phyloP scores from a whole-genome alignment of 2,329 filamentous ascomycete species.

The Anisogramma anomala region DNA sequence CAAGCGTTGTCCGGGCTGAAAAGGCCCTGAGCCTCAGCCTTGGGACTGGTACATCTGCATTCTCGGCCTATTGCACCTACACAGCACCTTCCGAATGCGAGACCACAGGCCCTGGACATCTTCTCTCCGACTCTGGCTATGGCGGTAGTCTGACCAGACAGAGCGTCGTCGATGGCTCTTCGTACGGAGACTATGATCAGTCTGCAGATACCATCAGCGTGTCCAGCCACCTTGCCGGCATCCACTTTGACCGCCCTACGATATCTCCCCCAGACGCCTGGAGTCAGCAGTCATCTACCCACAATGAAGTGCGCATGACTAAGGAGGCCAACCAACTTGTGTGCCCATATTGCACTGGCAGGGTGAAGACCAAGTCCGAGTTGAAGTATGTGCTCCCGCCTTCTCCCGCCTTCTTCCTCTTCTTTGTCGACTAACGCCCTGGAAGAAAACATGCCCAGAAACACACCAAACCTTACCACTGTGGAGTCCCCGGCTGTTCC shows the following conservation, averaged over 20 bases:
- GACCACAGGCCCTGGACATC: slow-evolving; percentile 21
- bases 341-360: slow-evolving; percentile 30
- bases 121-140: slow-evolving; percentile 36
- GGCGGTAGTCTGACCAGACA: slow-evolving; percentile 30
- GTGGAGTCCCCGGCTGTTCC: slow-evolving; percentile 44
- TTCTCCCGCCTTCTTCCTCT: not conserved
- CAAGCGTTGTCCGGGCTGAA: not conserved
- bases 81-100: slow-evolving; percentile 13
- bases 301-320: not conserved
- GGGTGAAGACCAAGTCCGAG: slow-evolving; percentile 42
- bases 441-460: slow-evolving; percentile 62
- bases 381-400: slow-evolving; percentile 34
- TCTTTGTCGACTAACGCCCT: slow-evolving; percentile 9
- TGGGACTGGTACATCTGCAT: not conserved
- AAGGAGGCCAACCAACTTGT: slow-evolving; percentile 14
- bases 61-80: slow-evolving; percentile 1
- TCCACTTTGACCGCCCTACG: slow-evolving; percentile 16
- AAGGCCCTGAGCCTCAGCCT: not conserved
- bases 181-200: slow-evolving; percentile 31
- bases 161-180: slow-evolving; percentile 33
- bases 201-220: slow-evolving; percentile 29
- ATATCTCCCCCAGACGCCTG: slow-evolving; percentile 3
- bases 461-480: slow-evolving; percentile 57
- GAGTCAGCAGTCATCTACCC: slow-evolving; percentile 2
- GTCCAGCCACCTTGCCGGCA: slow-evolving; percentile 24